Evolutionary conservation across 2,329 filamentous ascomycete species (phyloP).

Genomic region (Colletotrichum endophyticum): DNA sequence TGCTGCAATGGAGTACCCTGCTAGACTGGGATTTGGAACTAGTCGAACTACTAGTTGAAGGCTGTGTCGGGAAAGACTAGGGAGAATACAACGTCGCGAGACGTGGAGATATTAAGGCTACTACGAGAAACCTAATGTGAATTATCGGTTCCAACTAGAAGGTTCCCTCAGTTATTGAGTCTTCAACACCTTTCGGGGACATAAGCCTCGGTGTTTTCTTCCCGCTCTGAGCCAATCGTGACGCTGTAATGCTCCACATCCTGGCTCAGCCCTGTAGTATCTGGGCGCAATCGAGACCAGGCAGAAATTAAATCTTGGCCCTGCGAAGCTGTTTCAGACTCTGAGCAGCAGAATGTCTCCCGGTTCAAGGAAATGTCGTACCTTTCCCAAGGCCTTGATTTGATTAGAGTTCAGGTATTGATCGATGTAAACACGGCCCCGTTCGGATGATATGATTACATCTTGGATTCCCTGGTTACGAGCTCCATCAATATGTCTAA

Average conservation of each 20-base stretch:
- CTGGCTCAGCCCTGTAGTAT: background rate
- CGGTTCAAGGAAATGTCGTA: background rate
- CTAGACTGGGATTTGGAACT: background rate
- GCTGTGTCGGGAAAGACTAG: background rate
- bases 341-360: background rate
- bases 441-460: background rate
- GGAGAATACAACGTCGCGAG: background rate
- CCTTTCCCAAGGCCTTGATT: background rate
- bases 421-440: background rate
- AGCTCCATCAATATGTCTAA: background rate
- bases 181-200: background rate
- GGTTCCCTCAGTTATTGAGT: background rate
- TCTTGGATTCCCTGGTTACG: background rate
- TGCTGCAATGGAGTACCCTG: slow-evolving; percentile 4
- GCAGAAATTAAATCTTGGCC: background rate
- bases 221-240: background rate
- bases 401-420: background rate
- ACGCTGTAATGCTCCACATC: background rate
- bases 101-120: background rate
- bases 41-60: background rate
- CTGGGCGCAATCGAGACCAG: background rate
- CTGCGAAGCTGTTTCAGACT: background rate
- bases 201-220: background rate
- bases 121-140: background rate
- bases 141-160: background rate